Evolutionary conservation across 805 yeast genomes (phyloP).

Genomic region (Kodamaea nitidulidarum): DNA sequence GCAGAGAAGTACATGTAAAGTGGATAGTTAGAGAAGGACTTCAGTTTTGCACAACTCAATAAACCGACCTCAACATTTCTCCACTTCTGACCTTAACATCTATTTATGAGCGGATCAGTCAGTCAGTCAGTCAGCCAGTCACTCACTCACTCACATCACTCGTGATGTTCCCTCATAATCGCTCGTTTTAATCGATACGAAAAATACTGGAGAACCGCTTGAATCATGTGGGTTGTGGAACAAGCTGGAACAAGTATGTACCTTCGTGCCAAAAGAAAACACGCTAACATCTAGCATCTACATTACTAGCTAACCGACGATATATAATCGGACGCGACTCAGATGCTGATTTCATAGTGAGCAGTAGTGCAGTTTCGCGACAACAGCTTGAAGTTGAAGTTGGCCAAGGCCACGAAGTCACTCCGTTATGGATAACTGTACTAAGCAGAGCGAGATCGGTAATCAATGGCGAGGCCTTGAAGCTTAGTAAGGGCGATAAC

Average conservation of each 20-base stretch:
- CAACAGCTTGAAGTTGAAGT: conserved; percentile 22
- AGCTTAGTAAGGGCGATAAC: conserved; percentile 13
- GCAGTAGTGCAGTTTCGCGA: conserved; percentile 29
- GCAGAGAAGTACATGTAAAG: too few species aligned
- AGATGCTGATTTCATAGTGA: conserved; percentile 24
- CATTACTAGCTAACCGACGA: conserved; percentile 9
- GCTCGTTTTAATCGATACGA: too few species aligned
- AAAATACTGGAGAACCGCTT: too few species aligned
- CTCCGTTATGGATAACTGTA: conserved; percentile 20
- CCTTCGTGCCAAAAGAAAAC: too few species aligned
- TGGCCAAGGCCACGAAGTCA: conserved; percentile 11
- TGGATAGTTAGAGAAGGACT: too few species aligned
- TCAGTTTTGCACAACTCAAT: too few species aligned
- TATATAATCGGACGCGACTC: conserved; percentile 28
- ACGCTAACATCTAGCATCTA: neutral
- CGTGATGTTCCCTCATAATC: neutral
- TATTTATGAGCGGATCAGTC: too few species aligned
- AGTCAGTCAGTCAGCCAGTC: too few species aligned
- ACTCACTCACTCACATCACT: too few species aligned
- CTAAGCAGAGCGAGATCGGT: conserved; percentile 29
- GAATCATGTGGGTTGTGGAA: conserved; percentile 3
- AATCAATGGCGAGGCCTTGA: conserved; percentile 24
- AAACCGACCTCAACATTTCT: too few species aligned
- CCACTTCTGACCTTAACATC: too few species aligned
- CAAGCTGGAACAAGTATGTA: conserved; percentile 2